Conservation (phyloP, 2,329 filamentous ascomycete genomes). For the Diaporthe longicolla region DNA sequence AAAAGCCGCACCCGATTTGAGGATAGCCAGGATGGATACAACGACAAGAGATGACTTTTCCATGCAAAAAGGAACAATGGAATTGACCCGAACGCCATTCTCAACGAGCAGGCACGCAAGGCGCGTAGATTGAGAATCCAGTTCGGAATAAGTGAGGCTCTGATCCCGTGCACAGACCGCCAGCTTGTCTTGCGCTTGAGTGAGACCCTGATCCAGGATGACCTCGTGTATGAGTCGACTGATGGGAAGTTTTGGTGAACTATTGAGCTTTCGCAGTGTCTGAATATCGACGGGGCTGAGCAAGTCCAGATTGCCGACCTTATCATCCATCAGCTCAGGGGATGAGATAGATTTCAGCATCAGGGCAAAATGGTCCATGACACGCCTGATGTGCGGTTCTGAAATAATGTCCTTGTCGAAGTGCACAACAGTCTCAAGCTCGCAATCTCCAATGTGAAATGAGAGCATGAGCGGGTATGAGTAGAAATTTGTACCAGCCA, state of each 20-base stretch:
- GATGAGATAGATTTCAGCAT: neutral
- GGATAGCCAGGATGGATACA: slow-evolving; percentile 51
- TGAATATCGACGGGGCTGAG: neutral
- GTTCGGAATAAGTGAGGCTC: slow-evolving; percentile 49
- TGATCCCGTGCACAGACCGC: slow-evolving; percentile 51
- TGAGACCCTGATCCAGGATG: neutral
- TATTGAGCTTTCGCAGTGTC: neutral
- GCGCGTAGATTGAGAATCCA: slow-evolving; percentile 47
- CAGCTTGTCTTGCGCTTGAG: slow-evolving; percentile 43
- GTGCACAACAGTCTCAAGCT: slow-evolving; percentile 4
- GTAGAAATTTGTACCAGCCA: slow-evolving; percentile 22
- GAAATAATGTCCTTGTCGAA: slow-evolving; percentile 2
- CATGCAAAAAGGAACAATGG: slow-evolving; percentile 53
- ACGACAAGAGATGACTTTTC: slow-evolving; percentile 52
- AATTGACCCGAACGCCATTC: slow-evolving; percentile 49
- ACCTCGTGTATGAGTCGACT: slow-evolving; percentile 23
- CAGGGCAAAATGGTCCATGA: slow-evolving; percentile 1
- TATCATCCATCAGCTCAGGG: slow-evolving; percentile 6
- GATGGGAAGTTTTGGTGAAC: neutral
- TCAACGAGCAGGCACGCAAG: slow-evolving; percentile 46
- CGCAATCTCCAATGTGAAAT: slow-evolving; percentile 5
- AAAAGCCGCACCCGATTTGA: slow-evolving; percentile 52
- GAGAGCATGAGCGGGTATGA: slow-evolving; percentile 26
- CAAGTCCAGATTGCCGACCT: neutral
- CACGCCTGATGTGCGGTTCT: neutral